Evolutionary conservation across 129 eudicot genomes (phyloP).

Genomic region (Silybum marianum): DNA sequence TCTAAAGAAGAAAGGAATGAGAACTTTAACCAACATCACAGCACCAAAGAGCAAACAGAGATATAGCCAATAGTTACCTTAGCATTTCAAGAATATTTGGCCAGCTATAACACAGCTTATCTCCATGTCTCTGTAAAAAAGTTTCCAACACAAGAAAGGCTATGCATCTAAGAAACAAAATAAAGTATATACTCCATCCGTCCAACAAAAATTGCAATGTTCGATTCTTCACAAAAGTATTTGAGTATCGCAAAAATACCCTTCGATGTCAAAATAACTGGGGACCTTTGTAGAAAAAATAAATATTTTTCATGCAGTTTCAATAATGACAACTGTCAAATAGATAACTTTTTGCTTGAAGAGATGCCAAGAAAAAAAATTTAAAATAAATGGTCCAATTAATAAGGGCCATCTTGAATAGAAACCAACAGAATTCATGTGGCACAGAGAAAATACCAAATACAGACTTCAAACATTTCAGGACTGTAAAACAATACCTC

Average conservation of each 20-base stretch:
- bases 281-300: slow-evolving; percentile 8
- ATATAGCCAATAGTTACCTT: slow-evolving; percentile 50
- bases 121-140: slow-evolving; percentile 76
- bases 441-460: slow-evolving; percentile 18
- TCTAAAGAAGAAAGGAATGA: slow-evolving; percentile 50
- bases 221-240: not conserved
- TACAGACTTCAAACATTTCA: slow-evolving; percentile 5
- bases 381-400: not conserved
- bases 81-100: slow-evolving; percentile 88
- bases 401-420: not conserved
- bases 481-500: slow-evolving; percentile 56
- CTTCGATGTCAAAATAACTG: slow-evolving; percentile 10
- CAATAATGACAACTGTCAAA: slow-evolving; percentile 1
- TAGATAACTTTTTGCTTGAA: slow-evolving; percentile 1
- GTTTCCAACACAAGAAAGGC: slow-evolving; percentile 11
- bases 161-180: slow-evolving; percentile 17
- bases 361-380: not conserved
- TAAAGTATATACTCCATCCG: slow-evolving; percentile 10
- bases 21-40: slow-evolving; percentile 20
- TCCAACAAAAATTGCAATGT: slow-evolving; percentile 5
- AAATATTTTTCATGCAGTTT: not conserved
- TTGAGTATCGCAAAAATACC: not conserved
- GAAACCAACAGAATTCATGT: slow-evolving; percentile 3
- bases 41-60: slow-evolving; percentile 4
- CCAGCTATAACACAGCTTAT: slow-evolving; percentile 90